Evolutionary conservation across 176 grass and related monocot species (phyloP).

Genomic region (Echinochloa phyllopogon): DNA sequence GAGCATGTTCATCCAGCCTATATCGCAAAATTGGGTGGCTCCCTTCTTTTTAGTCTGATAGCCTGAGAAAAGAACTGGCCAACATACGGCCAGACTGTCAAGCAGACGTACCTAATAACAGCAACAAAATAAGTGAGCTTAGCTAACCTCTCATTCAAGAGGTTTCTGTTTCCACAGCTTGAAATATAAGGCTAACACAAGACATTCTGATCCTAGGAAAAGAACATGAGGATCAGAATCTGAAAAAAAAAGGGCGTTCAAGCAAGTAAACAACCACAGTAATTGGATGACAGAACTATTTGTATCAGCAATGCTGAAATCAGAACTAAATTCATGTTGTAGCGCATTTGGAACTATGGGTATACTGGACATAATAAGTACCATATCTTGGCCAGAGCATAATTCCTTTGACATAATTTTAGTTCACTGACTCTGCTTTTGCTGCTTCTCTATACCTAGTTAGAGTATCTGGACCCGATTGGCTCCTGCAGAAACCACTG

Average conservation of each 20-base stretch:
- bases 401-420: slow-evolving; percentile 14
- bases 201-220: background rate
- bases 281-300: background rate
- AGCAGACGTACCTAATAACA: slow-evolving; percentile 48
- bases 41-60: background rate
- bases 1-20: slow-evolving; percentile 62
- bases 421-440: slow-evolving; percentile 40
- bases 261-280: background rate
- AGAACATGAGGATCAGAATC: background rate
- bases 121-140: slow-evolving; percentile 45
- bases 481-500: slow-evolving; percentile 51
- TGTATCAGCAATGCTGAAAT: background rate
- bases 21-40: background rate
- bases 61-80: background rate
- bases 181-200: slow-evolving; percentile 7
- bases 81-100: background rate
- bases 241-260: background rate
- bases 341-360: background rate
- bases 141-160: slow-evolving; percentile 27
- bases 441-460: slow-evolving; percentile 50
- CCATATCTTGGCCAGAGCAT: background rate
- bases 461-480: slow-evolving; percentile 64
- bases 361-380: background rate
- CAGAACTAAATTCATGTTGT: background rate
- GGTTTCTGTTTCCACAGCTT: slow-evolving; percentile 62